Percentiles rank a stretch among this genome's conserved stretches.
Evolutionary conservation across 2,329 filamentous ascomycete genomes (phyloP).

Genomic region (Penicillium brasilianum): DNA sequence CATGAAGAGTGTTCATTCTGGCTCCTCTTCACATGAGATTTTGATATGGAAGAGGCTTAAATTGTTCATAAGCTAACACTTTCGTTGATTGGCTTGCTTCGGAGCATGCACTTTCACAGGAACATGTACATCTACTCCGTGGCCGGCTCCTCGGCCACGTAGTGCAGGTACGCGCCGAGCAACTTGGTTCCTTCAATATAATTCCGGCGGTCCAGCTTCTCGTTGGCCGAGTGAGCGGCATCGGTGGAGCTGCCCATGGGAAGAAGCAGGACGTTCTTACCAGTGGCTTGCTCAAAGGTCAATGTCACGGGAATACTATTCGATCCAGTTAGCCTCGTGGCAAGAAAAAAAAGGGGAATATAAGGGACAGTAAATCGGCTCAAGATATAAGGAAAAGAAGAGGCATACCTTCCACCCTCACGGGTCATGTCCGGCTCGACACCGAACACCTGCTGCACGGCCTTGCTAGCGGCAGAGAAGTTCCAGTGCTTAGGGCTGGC

Average conservation of each 20-base stretch:
- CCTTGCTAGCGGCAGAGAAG: slow-evolving; percentile 91
- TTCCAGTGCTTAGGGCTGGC: slow-evolving; percentile 99
- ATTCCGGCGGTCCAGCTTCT: slow-evolving; percentile 95
- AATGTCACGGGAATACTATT: slow-evolving; percentile 90
- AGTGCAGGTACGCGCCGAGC: slow-evolving; percentile 92
- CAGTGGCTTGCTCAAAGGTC: slow-evolving; percentile 95
- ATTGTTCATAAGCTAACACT: neutral
- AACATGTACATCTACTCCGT: slow-evolving; percentile 15
- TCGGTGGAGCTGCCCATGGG: slow-evolving; percentile 98
- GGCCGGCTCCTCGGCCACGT: slow-evolving; percentile 86
- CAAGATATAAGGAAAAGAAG: slow-evolving; percentile 3
- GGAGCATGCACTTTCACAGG: neutral
- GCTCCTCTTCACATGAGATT: neutral
- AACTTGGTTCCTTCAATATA: slow-evolving; percentile 99
- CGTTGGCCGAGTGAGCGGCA: slow-evolving; percentile 95
- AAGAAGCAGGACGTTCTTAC: slow-evolving; percentile 93
- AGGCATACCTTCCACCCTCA: slow-evolving; percentile 81
- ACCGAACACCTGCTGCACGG: slow-evolving; percentile 93
- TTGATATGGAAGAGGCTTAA: neutral
- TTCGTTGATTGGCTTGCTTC: neutral
- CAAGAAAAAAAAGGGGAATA: neutral
- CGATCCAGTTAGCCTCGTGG: slow-evolving; percentile 29
- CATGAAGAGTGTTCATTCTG: neutral
- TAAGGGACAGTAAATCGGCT: neutral
- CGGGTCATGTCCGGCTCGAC: slow-evolving; percentile 93